Evolutionary conservation across 176 grass and related monocot genomes (phyloP).

Genomic region (Triticum dicoccoides): DNA sequence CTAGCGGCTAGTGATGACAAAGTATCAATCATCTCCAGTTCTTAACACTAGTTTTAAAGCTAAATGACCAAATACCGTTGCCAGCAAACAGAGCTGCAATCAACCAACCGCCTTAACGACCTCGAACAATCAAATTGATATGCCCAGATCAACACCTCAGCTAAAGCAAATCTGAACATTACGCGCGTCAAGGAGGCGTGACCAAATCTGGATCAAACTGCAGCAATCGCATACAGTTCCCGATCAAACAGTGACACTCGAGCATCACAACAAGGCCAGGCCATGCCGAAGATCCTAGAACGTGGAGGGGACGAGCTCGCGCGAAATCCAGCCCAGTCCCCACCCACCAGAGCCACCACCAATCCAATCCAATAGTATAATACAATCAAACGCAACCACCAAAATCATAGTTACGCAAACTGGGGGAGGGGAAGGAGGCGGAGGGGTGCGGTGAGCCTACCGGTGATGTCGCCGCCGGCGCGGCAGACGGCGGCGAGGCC

Average conservation of each 20-base stretch:
- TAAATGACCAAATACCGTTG: neutral
- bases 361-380: neutral
- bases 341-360: neutral
- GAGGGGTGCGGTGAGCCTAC: constrained; percentile 35
- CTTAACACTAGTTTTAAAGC: neutral
- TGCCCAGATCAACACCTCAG: neutral
- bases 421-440: neutral
- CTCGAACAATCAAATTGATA: neutral
- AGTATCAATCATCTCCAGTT: neutral
- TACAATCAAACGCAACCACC: neutral
- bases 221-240: neutral
- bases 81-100: neutral
- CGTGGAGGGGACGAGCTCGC: neutral
- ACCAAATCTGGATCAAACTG: neutral
- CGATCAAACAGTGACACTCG: constrained; percentile 19
- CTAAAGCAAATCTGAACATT: constrained; percentile 1
- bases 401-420: neutral
- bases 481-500: constrained; percentile 39
- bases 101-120: neutral
- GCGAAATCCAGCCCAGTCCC: constrained; percentile 13
- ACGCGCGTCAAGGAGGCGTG: neutral
- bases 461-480: constrained; percentile 58
- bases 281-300: neutral
- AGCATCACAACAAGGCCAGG: neutral
- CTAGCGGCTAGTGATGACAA: neutral